These are phyloP conservation scores for Fusarium veterinarium DNA, from an alignment of 2,329 filamentous ascomycete genomes.

Conservation along the genomic window DNA sequence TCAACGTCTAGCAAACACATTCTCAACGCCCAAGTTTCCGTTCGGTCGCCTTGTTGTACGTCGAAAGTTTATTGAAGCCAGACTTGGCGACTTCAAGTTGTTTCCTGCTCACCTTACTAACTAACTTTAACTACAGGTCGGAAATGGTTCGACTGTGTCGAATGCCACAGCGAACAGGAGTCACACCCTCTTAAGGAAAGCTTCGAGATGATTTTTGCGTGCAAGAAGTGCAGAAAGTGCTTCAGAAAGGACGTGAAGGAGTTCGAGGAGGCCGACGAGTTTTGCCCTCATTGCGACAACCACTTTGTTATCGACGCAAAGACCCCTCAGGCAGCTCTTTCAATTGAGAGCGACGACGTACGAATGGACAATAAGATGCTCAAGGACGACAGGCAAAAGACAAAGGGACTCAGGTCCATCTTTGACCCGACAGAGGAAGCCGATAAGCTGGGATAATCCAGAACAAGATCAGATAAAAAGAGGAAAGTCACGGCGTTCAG, in stretches of 20 bases:
- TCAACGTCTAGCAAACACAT: constrained; percentile 83
- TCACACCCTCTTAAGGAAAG: constrained; percentile 79
- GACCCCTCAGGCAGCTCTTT: constrained; percentile 82
- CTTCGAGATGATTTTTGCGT: constrained; percentile 92
- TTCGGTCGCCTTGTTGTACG: constrained; percentile 95
- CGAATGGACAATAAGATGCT: constrained; percentile 90
- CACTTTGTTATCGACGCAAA: constrained; percentile 94
- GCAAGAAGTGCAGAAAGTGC: constrained; percentile 99
- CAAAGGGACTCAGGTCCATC: constrained; percentile 67
- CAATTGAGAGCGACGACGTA: constrained; percentile 91
- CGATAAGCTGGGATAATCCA: constrained; percentile 75
- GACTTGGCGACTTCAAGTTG: background rate
- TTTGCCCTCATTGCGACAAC: constrained; percentile 99
- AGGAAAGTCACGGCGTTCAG: constrained; percentile 47
- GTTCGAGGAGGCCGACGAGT: constrained; percentile 97
- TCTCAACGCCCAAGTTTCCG: constrained; percentile 96
- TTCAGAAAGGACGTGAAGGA: constrained; percentile 94
- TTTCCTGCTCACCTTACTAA: background rate
- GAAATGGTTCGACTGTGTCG: constrained; percentile 99
- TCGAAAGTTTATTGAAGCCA: constrained; percentile 22
- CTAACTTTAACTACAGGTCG: constrained; percentile 67
- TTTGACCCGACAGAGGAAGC: constrained; percentile 82
- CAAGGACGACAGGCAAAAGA: constrained; percentile 83
- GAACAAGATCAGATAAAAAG: constrained; percentile 37
- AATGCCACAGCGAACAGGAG: constrained; percentile 89